Conservation (phyloP, 495 filamentous ascomycete species). For the Podospora fimiseda region DNA sequence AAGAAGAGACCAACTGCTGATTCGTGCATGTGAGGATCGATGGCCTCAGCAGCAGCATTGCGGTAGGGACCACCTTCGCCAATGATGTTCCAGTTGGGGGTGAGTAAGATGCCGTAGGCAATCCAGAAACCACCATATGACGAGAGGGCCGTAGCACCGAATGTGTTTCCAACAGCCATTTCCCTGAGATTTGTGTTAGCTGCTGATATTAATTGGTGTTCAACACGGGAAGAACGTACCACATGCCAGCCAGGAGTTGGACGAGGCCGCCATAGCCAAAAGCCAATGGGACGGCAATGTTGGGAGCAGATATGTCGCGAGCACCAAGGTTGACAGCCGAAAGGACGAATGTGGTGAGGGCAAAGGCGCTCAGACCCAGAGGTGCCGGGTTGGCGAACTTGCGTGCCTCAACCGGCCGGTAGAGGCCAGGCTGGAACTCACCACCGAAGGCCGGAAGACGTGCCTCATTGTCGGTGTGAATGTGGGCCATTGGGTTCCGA, state of each 20-base stretch:
- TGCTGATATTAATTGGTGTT: not conserved
- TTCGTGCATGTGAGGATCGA: slow-evolving; percentile 33
- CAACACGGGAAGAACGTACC: slow-evolving; percentile 54
- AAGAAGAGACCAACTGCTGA: slow-evolving; percentile 81
- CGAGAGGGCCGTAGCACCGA: slow-evolving; percentile 92
- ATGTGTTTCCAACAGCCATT: slow-evolving; percentile 97
- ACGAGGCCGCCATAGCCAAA: slow-evolving; percentile 84
- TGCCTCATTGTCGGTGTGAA: slow-evolving; percentile 54
- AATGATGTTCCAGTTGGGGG: slow-evolving; percentile 52
- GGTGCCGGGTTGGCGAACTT: slow-evolving; percentile 88
- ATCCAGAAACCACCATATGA: slow-evolving; percentile 99
- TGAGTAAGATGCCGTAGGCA: slow-evolving; percentile 80
- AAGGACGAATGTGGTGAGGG: slow-evolving; percentile 90
- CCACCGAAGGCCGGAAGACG: slow-evolving; percentile 81
- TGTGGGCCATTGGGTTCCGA: slow-evolving; percentile 64
- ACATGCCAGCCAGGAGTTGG: slow-evolving; percentile 94
- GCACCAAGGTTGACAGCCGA: slow-evolving; percentile 75
- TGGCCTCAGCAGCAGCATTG: slow-evolving; percentile 21
- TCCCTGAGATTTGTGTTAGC: slow-evolving; percentile 55
- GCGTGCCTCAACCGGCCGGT: slow-evolving; percentile 64
- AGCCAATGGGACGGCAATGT: slow-evolving; percentile 63
- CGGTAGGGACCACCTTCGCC: slow-evolving; percentile 52
- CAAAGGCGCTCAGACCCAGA: slow-evolving; percentile 82
- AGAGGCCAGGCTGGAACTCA: slow-evolving; percentile 93
- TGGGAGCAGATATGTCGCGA: slow-evolving; percentile 52